Conservation (phyloP, 2,329 filamentous ascomycete species). For the Aureobasidium sp. region DNA sequence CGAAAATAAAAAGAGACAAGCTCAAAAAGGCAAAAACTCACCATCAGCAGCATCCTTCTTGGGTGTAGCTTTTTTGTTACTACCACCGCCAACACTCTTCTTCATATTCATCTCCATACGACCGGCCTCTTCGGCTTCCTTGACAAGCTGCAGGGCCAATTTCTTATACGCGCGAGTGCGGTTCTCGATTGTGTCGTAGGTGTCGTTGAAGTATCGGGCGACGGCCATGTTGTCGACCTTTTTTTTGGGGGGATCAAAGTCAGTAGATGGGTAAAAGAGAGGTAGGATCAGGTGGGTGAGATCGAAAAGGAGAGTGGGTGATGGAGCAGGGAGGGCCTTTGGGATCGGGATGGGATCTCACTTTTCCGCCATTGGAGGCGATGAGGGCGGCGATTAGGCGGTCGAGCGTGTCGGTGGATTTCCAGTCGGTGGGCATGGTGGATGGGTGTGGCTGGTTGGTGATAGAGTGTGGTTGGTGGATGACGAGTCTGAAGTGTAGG, state of each 20-base stretch:
- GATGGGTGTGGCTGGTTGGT: background rate
- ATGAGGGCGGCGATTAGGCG: constrained; percentile 9
- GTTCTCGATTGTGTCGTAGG: constrained; percentile 13
- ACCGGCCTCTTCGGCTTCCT: constrained; percentile 4
- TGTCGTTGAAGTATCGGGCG: constrained; percentile 10
- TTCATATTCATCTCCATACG: constrained; percentile 15
- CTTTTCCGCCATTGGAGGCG: constrained; percentile 12
- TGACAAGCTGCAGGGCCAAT: background rate
- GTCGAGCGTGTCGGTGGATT: background rate
- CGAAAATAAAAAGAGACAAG: too few relatives aligned
- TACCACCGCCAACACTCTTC: background rate
- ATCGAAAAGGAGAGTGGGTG: too few relatives aligned
- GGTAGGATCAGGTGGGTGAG: background rate
- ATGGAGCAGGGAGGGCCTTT: too few relatives aligned
- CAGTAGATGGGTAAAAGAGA: background rate
- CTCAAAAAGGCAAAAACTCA: too few relatives aligned
- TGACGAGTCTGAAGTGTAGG: background rate
- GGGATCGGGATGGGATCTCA: too few relatives aligned
- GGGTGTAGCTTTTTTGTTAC: background rate
- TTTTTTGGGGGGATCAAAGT: background rate
- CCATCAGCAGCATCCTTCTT: background rate
- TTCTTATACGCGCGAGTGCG: constrained; percentile 7
- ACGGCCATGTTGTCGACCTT: constrained; percentile 12
- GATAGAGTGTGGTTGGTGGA: background rate
- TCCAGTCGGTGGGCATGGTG: constrained; percentile 13